Conservation (phyloP, 2,329 filamentous ascomycete genomes). For the Xylariaceae sp. region DNA sequence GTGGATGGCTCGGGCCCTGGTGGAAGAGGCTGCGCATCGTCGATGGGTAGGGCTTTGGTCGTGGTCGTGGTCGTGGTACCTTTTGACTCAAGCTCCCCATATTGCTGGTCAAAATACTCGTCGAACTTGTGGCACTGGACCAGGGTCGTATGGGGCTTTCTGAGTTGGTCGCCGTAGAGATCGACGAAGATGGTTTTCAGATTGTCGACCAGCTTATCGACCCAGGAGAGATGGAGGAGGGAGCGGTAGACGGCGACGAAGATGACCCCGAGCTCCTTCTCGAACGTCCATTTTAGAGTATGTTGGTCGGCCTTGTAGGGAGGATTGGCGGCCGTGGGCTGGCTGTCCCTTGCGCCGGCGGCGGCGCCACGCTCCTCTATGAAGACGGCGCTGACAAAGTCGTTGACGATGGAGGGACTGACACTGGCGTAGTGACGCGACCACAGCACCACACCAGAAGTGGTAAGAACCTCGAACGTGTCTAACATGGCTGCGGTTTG, state of each 20-base stretch:
- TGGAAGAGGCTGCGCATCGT: slow-evolving; percentile 31
- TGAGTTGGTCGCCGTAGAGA: slow-evolving; percentile 82
- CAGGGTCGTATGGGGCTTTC: slow-evolving; percentile 68
- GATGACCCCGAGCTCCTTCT: slow-evolving; percentile 88
- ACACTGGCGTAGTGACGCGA: slow-evolving; percentile 78
- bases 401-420: slow-evolving; percentile 79
- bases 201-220: slow-evolving; percentile 93
- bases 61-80: slow-evolving; percentile 21
- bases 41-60: slow-evolving; percentile 16
- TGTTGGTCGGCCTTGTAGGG: slow-evolving; percentile 88
- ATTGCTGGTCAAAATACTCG: slow-evolving; percentile 88
- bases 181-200: slow-evolving; percentile 87
- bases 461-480: slow-evolving; percentile 92
- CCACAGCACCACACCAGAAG: slow-evolving; percentile 94
- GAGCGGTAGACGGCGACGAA: slow-evolving; percentile 98
- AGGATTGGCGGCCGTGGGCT: slow-evolving; percentile 56
- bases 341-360: slow-evolving; percentile 50
- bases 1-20: slow-evolving; percentile 42
- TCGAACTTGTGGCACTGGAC: slow-evolving; percentile 77
- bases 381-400: slow-evolving; percentile 91
- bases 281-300: slow-evolving; percentile 86
- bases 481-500: slow-evolving; percentile 78
- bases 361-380: slow-evolving; percentile 81
- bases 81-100: slow-evolving; percentile 67
- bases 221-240: slow-evolving; percentile 89